Evolutionary conservation across 73 alveolate species (phyloP).

Genomic region (Breviolum minutum): DNA sequence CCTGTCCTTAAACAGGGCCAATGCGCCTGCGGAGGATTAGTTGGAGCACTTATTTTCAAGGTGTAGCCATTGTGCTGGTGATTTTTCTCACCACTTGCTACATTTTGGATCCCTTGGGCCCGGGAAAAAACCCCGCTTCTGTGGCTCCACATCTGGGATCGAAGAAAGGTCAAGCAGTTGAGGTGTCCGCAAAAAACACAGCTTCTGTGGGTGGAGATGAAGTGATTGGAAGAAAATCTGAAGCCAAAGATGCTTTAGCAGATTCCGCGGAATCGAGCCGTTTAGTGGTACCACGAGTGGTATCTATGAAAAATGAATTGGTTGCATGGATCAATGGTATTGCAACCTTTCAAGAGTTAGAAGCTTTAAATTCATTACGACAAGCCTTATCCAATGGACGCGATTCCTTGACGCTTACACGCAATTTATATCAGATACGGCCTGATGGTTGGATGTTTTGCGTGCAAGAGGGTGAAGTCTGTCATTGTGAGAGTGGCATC

Average conservation of each 20-base stretch:
- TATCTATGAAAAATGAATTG: constrained; percentile 46
- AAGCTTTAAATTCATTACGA: constrained; percentile 50
- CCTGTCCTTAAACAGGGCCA: no score
- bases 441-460: constrained; percentile 92
- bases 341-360: constrained; percentile 77
- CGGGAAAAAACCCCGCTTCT: background rate
- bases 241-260: background rate
- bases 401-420: constrained; percentile 43
- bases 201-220: background rate
- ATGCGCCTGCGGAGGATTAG: constrained; percentile 65
- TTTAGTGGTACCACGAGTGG: constrained; percentile 39
- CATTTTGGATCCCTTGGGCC: constrained; percentile 17
- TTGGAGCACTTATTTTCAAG: constrained; percentile 76
- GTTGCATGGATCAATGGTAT: constrained; percentile 75
- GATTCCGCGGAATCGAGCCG: background rate
- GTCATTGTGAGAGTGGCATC: constrained; percentile 64
- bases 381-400: constrained; percentile 50
- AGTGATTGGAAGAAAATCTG: background rate
- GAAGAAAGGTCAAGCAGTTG: background rate
- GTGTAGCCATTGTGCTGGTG: constrained; percentile 33
- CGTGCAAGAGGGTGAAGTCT: constrained; percentile 70
- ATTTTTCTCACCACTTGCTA: constrained; percentile 40
- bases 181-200: background rate
- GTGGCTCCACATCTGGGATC: background rate
- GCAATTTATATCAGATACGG: constrained; percentile 47